Percentiles rank a stretch among this genome's conserved stretches.
Evolutionary conservation across 2,329 filamentous ascomycete genomes (phyloP).

Genomic region (Coniosporium tulheliwenetii): DNA sequence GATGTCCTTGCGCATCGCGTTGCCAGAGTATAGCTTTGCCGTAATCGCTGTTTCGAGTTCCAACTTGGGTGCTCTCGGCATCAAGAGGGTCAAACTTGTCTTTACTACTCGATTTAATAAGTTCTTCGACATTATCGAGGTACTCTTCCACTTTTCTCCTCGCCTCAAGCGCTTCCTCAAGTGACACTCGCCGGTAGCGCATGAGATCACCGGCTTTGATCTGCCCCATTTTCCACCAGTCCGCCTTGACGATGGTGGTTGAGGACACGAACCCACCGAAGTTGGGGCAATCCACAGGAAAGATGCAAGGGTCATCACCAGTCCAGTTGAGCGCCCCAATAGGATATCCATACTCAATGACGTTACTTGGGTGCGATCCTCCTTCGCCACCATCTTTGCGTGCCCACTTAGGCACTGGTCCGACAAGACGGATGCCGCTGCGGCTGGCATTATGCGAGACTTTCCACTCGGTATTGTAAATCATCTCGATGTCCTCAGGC

Average conservation of each 20-base stretch:
- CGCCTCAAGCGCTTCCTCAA: constrained; percentile 34
- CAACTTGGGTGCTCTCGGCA: background rate
- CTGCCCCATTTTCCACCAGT: constrained; percentile 47
- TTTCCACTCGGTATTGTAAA: constrained; percentile 43
- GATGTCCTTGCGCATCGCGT: constrained; percentile 8
- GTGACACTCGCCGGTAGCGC: constrained; percentile 32
- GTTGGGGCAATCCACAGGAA: constrained; percentile 42
- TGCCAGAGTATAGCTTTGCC: constrained; percentile 15
- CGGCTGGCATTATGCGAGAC: constrained; percentile 46
- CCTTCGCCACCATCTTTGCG: constrained; percentile 45
- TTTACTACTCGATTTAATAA: constrained; percentile 15
- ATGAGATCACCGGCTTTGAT: constrained; percentile 42
- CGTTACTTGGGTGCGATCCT: constrained; percentile 39
- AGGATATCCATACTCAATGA: constrained; percentile 44
- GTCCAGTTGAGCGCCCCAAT: constrained; percentile 44
- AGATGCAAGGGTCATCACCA: constrained; percentile 44
- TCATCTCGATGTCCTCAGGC: constrained; percentile 36
- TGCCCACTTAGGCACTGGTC: constrained; percentile 43
- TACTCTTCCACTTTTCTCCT: constrained; percentile 28
- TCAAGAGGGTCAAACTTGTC: constrained; percentile 16
- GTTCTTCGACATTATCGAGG: constrained; percentile 25
- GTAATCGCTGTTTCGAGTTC: constrained; percentile 5
- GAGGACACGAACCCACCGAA: constrained; percentile 44
- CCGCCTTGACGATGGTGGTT: constrained; percentile 39
- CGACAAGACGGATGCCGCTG: constrained; percentile 43